A percentile compares a stretch with the other conserved stretches of the same genome.
Evolutionary conservation across 139 green algal genomes (phyloP).

Genomic region (Chlamydomonas asymmetrica): DNA sequence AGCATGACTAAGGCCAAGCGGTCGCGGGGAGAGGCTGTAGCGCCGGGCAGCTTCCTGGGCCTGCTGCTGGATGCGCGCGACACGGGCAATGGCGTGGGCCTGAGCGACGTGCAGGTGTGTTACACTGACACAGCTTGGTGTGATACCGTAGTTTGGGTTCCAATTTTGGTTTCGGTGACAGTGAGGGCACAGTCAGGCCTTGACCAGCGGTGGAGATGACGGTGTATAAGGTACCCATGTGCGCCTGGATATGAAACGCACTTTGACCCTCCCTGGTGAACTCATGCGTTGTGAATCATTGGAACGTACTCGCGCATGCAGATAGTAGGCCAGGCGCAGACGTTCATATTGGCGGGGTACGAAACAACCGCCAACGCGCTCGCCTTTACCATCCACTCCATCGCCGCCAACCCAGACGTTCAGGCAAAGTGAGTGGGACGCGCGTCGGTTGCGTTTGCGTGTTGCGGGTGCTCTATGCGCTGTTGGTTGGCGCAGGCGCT

Average conservation of each 20-base stretch:
- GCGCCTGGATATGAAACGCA: neutral
- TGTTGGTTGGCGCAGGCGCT: no score
- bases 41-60: conserved; percentile 52
- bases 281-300: neutral
- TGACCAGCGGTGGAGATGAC: neutral
- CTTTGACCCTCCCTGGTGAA: neutral
- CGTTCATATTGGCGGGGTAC: conserved; percentile 47
- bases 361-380: conserved; percentile 56
- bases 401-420: conserved; percentile 33
- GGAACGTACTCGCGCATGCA: neutral
- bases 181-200: neutral
- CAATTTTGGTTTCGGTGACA: neutral
- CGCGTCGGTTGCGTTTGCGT: neutral
- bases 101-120: conserved; percentile 27
- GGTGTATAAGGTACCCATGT: neutral
- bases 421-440: neutral
- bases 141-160: neutral
- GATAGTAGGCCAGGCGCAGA: conserved; percentile 34
- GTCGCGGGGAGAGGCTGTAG: neutral
- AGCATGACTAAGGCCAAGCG: neutral
- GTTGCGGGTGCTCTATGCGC: no score
- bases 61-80: conserved; percentile 42
- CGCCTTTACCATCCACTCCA: conserved; percentile 30
- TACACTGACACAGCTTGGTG: conserved; percentile 6
- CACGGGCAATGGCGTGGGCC: conserved; percentile 16